Evolutionary conservation across 441 rosid genomes (phyloP), one percentile per base, ranked within the genome.

Genomic region (Pelargonium citronellum): DNA sequence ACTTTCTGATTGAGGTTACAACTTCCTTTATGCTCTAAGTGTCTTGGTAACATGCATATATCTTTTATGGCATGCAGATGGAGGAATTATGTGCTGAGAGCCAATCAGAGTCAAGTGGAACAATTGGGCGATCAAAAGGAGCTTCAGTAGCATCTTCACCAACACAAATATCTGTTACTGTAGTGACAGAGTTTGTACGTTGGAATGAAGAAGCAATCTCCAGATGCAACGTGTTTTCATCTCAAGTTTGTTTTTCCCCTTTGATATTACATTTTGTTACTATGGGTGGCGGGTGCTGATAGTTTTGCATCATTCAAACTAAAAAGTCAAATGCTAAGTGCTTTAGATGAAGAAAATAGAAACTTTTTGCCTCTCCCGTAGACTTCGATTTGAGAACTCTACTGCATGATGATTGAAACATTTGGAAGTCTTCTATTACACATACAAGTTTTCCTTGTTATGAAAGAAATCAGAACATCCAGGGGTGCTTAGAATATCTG

Each of bases 161-260:
- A 69, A 96, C 87, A 80, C 94, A 92, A 84, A 91, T 92, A 83
- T 89, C 99, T 81, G 98, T 95, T 71, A 90, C 97, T 8, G 96
- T 87, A 76, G 98, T 90, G 79, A 92, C 97, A 20, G 99, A 92
- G 84, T 91, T 95, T 85, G 94, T 89, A 70, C 88, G 89, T 65
- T 95, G 97, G 99, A 95, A 90, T 80, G 99, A 95, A 83, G 99
- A 95, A 86, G 94, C 99, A 74, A 87, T 90, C 79, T 80, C 98
- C 74, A 87, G 99, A 92, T 88, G 97, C 90, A 80, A 87, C 53
- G 80, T 90, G 67, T 89, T 95, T 73, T 92, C 98, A 64, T 90
- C 96, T 83, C 94, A 87, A 79, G 98, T 95, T 82, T 85, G 69
- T 22, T 72, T 70, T 68, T 63, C 55, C 68, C 43, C 67, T 72